Evolutionary conservation across 1,284 basidiomycete genomes (phyloP), one percentile per base, ranked within the genome.

Genomic region (Agroathelia rolfsii): DNA sequence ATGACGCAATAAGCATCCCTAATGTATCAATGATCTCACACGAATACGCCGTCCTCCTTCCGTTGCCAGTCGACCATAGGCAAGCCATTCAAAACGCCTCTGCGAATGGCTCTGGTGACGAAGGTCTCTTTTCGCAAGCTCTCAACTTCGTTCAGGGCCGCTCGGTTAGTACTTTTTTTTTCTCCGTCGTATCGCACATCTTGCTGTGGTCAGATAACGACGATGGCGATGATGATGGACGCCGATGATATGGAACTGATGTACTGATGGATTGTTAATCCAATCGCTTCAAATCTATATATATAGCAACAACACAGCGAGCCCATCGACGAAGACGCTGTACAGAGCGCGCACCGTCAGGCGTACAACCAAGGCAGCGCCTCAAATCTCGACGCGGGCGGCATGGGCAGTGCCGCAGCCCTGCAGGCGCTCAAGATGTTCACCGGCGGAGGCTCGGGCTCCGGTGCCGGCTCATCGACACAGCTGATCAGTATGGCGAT

Each of bases 401-500:
- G 70, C 9, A 55, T 87, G 38, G 82, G 83, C 18, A 66, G 75
- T 36, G 84, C 83, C n/a, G 81, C 82, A 14, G 82, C 82, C 17
- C 39, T 86, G 43, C 39, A 80, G 76, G 61, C 62, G 6, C 50
- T 81, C 37, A 72, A 80, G 50, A 45, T 61, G 43, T 84, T 85
- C 58, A 80, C 75, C 2, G 68, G 66, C 14, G 66, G 69, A 15
- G 59, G 61, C 9, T 20, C 29, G 3, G 50, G 56, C 12, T 43
- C 35, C 3, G n/a, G n/a, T n/a, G n/a, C n/a, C n/a, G 60, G 64
- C 37, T 66, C 64, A 13, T 58, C 71, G 40, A 64, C 65, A 1
- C 55, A 85, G 52, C 62, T 93, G 35, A 76, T 93, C 53, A 77
- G 79, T 44, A 56, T 87, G 53, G 87, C 86, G 8, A 85, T 92